Evolutionary conservation across 208 protist genomes (phyloP).

Genomic region (Leishmania turanica): DNA sequence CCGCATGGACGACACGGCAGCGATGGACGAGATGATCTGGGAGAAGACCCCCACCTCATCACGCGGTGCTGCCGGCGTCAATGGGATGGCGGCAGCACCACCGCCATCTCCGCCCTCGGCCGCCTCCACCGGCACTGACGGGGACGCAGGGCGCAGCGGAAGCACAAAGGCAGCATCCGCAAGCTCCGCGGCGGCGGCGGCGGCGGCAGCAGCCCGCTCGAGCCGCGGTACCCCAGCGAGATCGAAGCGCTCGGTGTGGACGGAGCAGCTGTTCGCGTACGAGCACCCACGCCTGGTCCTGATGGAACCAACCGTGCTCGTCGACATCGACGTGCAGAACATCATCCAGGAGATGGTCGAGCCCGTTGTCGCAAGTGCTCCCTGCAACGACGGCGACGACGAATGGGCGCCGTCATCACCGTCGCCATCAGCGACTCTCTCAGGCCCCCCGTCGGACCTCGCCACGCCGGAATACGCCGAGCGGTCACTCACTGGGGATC

Average conservation of each 20-base stretch:
- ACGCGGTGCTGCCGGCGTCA: not conserved
- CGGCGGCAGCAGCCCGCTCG: not conserved
- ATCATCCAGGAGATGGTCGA: conserved; percentile 18
- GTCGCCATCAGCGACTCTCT: not conserved
- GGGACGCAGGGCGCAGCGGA: not conserved
- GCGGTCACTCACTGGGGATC: conserved; percentile 17
- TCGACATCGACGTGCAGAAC: conserved; percentile 24
- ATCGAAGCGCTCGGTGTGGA: conserved; percentile 20
- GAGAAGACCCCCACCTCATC: not conserved
- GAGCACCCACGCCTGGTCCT: conserved; percentile 29
- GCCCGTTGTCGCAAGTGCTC: not conserved
- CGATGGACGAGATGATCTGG: conserved; percentile 36
- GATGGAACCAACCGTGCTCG: conserved; percentile 17
- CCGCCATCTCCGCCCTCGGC: not conserved
- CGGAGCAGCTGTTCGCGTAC: conserved; percentile 31
- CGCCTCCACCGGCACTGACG: not conserved
- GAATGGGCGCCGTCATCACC: not conserved
- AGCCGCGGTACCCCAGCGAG: not conserved
- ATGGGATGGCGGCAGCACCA: not conserved
- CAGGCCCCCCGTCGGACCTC: not conserved
- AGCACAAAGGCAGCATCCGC: too few relatives aligned
- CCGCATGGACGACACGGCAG: conserved; percentile 28
- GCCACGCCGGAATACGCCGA: conserved; percentile 5
- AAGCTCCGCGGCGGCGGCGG: not conserved
- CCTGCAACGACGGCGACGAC: not conserved